Evolutionary conservation across 1,284 basidiomycete genomes (phyloP).

Genomic region (Rhodotorula sp.): DNA sequence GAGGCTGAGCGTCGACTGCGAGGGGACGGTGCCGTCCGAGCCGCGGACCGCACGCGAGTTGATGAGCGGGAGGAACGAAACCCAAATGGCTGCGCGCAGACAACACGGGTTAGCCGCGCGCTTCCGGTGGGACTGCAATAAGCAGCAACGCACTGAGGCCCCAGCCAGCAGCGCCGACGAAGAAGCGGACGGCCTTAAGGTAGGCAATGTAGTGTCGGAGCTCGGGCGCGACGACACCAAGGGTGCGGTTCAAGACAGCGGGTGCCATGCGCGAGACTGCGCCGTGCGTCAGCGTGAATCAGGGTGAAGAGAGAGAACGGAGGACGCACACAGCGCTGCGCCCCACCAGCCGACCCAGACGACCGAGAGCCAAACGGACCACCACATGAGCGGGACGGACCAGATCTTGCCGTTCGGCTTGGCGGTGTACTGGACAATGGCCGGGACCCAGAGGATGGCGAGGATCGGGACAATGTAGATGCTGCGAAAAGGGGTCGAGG

Average conservation of each 20-base stretch:
- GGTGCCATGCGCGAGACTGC: slow-evolving; percentile 41
- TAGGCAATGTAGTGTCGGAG: slow-evolving; percentile 75
- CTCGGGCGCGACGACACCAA: slow-evolving; percentile 71
- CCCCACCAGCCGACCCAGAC: slow-evolving; percentile 73
- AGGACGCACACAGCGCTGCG: slow-evolving; percentile 62
- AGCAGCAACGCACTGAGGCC: slow-evolving; percentile 28
- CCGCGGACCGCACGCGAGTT: slow-evolving; percentile 8
- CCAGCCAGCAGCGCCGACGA: slow-evolving; percentile 35
- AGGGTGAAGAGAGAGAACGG: slow-evolving; percentile 25
- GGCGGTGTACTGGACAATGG: slow-evolving; percentile 68
- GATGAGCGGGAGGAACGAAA: slow-evolving; percentile 39
- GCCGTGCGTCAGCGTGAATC: slow-evolving; percentile 53
- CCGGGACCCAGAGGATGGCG: slow-evolving; percentile 63
- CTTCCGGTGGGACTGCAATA: too few species aligned
- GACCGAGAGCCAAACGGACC: slow-evolving; percentile 60
- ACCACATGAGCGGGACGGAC: slow-evolving; percentile 70
- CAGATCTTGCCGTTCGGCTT: slow-evolving; percentile 60
- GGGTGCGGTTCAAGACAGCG: slow-evolving; percentile 56
- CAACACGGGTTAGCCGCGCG: background rate
- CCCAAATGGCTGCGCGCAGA: slow-evolving; percentile 7
- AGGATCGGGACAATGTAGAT: slow-evolving; percentile 64
- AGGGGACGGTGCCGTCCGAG: background rate
- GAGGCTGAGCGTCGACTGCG: slow-evolving; percentile 55
- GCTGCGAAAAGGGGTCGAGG: slow-evolving; percentile 4
- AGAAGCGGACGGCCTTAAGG: slow-evolving; percentile 62